Conservation (phyloP, 2,329 filamentous ascomycete genomes). For the Penicillium sp. region DNA sequence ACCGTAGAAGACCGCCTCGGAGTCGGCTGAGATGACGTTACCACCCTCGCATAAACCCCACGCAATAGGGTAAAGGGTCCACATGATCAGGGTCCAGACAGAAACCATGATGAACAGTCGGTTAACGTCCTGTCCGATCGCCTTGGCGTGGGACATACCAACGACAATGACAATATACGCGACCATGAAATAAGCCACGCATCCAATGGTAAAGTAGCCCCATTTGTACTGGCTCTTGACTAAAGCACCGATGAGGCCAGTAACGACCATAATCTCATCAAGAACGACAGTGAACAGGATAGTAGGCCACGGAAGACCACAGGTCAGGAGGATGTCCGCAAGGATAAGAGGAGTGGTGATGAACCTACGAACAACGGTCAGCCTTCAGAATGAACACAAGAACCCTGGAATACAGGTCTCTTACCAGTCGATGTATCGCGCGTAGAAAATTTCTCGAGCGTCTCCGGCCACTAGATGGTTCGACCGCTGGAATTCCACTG, state of each 20-base stretch:
- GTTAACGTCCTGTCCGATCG: conserved; percentile 42
- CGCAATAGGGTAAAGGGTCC: conserved; percentile 46
- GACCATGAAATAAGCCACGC: conserved; percentile 44
- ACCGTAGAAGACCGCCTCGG: conserved; percentile 49
- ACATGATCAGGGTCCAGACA: conserved; percentile 41
- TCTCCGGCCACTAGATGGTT: too few species aligned
- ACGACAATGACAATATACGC: conserved; percentile 41
- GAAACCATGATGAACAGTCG: conserved; percentile 38
- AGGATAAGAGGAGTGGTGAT: too few species aligned
- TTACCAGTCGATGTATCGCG: too few species aligned
- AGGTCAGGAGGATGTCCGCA: conserved; percentile 31
- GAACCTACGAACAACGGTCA: too few species aligned
- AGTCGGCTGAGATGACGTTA: conserved; percentile 45
- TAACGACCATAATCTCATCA: conserved; percentile 48
- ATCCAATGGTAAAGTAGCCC: conserved; percentile 53
- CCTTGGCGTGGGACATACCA: conserved; percentile 36
- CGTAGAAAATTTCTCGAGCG: too few species aligned
- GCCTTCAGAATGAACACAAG: too few species aligned
- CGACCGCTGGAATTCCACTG: too few species aligned
- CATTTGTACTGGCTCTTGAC: conserved; percentile 50
- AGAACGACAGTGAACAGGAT: conserved; percentile 48
- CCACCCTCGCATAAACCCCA: conserved; percentile 51
- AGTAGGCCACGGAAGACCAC: conserved; percentile 52
- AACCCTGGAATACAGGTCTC: too few species aligned
- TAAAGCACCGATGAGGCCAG: conserved; percentile 47